Percentiles rank a stretch among this genome's conserved stretches.
Conservation (phyloP, 2,329 filamentous ascomycete genomes). For the Metarhizium guizhouense region DNA sequence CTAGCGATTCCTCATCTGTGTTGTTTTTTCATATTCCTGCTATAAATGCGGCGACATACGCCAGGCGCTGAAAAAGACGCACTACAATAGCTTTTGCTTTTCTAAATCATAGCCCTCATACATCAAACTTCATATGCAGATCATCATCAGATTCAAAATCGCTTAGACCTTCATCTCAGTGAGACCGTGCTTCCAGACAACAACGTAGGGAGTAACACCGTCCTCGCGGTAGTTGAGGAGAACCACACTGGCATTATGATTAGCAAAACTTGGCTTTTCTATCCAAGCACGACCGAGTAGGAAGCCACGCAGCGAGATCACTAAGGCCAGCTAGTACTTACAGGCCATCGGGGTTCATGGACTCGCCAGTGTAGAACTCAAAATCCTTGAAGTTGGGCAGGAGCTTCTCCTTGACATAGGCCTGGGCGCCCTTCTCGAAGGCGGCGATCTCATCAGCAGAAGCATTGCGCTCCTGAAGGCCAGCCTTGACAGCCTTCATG, state of each 20-base stretch:
- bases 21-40: conserved; percentile 7
- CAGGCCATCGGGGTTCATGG: conserved; percentile 92
- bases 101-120: conserved; percentile 6
- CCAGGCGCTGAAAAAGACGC: conserved; percentile 5
- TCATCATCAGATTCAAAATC: not conserved
- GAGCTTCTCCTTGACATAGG: conserved; percentile 74
- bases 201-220: conserved; percentile 80
- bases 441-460: conserved; percentile 58
- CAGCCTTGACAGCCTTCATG: conserved; percentile 79
- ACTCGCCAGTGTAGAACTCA: conserved; percentile 88
- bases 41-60: conserved; percentile 9
- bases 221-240: conserved; percentile 98
- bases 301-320: not conserved
- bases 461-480: conserved; percentile 54
- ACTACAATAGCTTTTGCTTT: conserved; percentile 1
- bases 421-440: conserved; percentile 70
- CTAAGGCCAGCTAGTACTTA: conserved; percentile 37
- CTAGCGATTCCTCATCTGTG: not conserved
- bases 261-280: not conserved
- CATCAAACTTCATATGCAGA: conserved; percentile 5
- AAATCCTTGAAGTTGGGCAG: conserved; percentile 87
- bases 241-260: conserved; percentile 51
- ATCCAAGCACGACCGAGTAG: not conserved
- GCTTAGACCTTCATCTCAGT: conserved; percentile 82
- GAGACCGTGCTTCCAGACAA: conserved; percentile 92